These are phyloP conservation scores for Pholiota conissans DNA, from an alignment of 768 basidiomycete genomes.

Conservation along the genomic window DNA sequence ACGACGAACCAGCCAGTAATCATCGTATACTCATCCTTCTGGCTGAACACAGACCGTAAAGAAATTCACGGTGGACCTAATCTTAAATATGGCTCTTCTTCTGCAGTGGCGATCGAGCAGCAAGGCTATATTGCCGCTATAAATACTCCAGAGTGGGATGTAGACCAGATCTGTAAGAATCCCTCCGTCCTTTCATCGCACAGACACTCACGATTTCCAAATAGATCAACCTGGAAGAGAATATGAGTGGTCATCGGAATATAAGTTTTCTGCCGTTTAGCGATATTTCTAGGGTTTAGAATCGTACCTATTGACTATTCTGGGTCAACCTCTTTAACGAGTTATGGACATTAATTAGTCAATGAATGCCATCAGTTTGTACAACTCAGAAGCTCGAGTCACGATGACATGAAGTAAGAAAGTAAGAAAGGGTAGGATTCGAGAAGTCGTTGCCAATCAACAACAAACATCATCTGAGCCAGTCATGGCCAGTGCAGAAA, in stretches of 20 bases:
- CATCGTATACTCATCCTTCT: constrained; percentile 49
- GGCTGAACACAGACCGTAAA: constrained; percentile 48
- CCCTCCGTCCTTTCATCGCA: neutral
- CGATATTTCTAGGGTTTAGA: neutral
- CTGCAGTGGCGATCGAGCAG: constrained; percentile 54
- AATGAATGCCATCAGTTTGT: no score
- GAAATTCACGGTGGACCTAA: constrained; percentile 46
- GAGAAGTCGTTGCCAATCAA: constrained; percentile 10
- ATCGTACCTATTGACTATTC: neutral
- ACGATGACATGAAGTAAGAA: no score
- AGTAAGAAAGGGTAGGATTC: neutral
- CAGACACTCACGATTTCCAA: neutral
- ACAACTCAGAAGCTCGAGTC: no score
- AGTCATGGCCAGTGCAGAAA: constrained; percentile 9
- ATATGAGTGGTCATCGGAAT: constrained; percentile 47
- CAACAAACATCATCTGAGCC: constrained; percentile 11
- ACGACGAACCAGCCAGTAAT: constrained; percentile 51
- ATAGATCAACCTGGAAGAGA: constrained; percentile 42
- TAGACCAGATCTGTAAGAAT: constrained; percentile 49
- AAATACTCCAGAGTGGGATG: constrained; percentile 53
- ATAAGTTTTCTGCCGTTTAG: constrained; percentile 41
- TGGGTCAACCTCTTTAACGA: no score
- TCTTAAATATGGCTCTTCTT: constrained; percentile 38
- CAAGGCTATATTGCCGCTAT: constrained; percentile 55
- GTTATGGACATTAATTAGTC: no score